Evolutionary conservation across 192 early-diverging fungal species (phyloP), one percentile per base, ranked within the genome.

Genomic region (Coemansia sp.): DNA sequence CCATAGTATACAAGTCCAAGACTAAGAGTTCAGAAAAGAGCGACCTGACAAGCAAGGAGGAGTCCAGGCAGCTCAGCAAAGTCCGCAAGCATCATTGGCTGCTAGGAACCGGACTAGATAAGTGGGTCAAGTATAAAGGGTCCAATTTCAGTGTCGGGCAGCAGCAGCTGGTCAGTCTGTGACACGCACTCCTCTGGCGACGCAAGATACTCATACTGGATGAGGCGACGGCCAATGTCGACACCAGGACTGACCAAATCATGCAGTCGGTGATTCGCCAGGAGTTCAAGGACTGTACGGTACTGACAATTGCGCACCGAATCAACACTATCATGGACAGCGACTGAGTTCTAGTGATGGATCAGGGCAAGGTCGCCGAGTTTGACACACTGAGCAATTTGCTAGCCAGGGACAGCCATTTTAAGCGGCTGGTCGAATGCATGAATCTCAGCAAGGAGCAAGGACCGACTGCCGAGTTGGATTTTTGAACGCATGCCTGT

Each of bases 171-270:
- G 31, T 89, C 6, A 84, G 82, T 43, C 52, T 89, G 54, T 81
- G 86, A 3, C 67, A 90, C 5, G 91, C 91, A 0, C 59, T 93
- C n/a, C 70, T 94, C 16, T 76, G 89, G 22, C 88, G 87, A 34
- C 86, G 89, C 46, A 88, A 87, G 34, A 85, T 95, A 47, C 65
- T 95, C 59, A 79, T 95, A 18, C 80, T 95, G 67, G 94, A 95
- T 73, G 94, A 95, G 75, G 93, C 86, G 3, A 88, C 86, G 12
- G 88, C 88, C 52, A 87, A 85, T 43, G 76, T 89, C 15, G 85
- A 89, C 44, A 47, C 75, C 24, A 75, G 76, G 13, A 88, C 86
- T 2, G 90, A 91, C 69, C 73, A 68, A 22, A 34, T 87, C 66
- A 92, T 95, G 44, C 93, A 92, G 68, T 66, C 84, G 22, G 76